Percentiles rank a stretch among this genome's conserved stretches.
These are phyloP conservation scores for Globisporangium paroecandrum DNA, from an alignment of 352 stramenopile species.

Conservation along the genomic window DNA sequence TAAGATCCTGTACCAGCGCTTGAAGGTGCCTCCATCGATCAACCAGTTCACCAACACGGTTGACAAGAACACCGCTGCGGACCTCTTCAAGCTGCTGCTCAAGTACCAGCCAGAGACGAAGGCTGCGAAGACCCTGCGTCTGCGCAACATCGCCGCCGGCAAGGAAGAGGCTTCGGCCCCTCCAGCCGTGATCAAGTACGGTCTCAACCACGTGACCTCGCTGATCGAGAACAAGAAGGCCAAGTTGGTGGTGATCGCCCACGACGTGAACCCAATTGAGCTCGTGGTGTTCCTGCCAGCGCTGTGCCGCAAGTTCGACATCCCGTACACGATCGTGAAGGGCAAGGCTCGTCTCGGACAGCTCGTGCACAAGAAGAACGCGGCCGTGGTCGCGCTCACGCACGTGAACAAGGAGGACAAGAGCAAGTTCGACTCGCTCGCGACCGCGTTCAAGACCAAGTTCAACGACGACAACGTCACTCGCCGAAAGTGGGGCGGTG, in stretches of 20 bases:
- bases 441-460: constrained; percentile 92
- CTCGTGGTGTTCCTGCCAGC: constrained; percentile 97
- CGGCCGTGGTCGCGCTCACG: constrained; percentile 94
- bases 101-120: constrained; percentile 99
- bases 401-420: constrained; percentile 98
- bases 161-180: constrained; percentile 89
- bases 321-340: constrained; percentile 99
- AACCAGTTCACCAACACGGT: constrained; percentile 99
- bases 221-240: constrained; percentile 99
- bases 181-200: constrained; percentile 96
- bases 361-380: constrained; percentile 99
- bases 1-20: constrained; percentile 97
- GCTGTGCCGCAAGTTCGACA: constrained; percentile 98
- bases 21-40: constrained; percentile 98
- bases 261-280: constrained; percentile 98
- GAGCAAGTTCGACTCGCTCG: constrained; percentile 94
- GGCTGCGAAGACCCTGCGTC: constrained; percentile 95
- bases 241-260: constrained; percentile 98
- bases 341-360: constrained; percentile 98
- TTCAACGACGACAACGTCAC: constrained; percentile 95
- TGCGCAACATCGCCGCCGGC: constrained; percentile 95
- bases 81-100: constrained; percentile 98
- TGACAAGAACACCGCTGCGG: constrained; percentile 97
- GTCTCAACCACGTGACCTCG: constrained; percentile 99
- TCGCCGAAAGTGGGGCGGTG: constrained; percentile 97